phyloP scores from a whole-genome alignment of 495 filamentous ascomycete species.

The Acidiella bohemica region DNA sequence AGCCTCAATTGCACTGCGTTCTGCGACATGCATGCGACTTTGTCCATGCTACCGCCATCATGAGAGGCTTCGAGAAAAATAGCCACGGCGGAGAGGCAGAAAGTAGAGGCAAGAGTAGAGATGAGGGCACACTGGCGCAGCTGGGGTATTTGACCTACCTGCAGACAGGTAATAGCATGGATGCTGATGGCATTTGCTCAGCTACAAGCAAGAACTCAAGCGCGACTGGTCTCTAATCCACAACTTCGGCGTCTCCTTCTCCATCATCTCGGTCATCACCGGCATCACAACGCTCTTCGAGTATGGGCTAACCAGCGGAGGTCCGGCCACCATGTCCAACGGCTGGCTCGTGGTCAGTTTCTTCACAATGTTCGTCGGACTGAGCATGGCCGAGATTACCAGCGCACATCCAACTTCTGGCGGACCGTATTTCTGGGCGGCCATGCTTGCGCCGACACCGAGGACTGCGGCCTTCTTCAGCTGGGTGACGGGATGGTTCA shows the following conservation, averaged over 20 bases:
- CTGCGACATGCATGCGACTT: too few species aligned
- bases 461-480: conserved; percentile 43
- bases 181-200: too few species aligned
- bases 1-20: too few species aligned
- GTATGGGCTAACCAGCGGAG: conserved; percentile 43
- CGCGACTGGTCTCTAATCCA: conserved; percentile 49
- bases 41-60: too few species aligned
- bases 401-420: not conserved
- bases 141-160: too few species aligned
- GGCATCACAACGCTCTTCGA: conserved; percentile 40
- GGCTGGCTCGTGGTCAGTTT: conserved; percentile 50
- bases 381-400: too few species aligned
- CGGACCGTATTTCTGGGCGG: conserved; percentile 47
- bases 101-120: too few species aligned
- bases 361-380: conserved; percentile 44
- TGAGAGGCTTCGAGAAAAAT: too few species aligned
- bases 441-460: conserved; percentile 42
- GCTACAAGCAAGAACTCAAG: conserved; percentile 49
- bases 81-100: too few species aligned
- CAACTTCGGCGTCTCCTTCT: conserved; percentile 54
- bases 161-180: too few species aligned
- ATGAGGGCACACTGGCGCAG: conserved; percentile 44
- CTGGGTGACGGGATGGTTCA: conserved; percentile 51
- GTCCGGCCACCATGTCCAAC: conserved; percentile 42
- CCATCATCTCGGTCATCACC: conserved; percentile 52